Evolutionary conservation across 1,284 basidiomycete genomes (phyloP), one percentile per base, ranked within the genome.

Genomic region (Ustilago vetiveriae): DNA sequence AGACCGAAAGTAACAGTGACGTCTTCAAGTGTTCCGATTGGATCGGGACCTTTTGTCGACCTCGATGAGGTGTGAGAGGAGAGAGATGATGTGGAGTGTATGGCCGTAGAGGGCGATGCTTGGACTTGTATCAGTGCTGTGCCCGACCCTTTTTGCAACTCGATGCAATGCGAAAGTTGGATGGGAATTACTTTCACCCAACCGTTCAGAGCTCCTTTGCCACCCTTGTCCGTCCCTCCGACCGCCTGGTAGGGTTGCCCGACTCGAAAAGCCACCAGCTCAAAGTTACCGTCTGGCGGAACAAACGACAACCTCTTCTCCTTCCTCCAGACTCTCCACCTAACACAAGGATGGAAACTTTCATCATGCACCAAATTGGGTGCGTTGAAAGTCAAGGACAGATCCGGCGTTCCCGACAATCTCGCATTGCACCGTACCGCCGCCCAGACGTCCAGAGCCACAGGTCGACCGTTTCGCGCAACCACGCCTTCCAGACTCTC

Each of bases 281-380:
- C 70, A 40, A 74, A 74, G 6, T 42, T 24, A 1, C 78, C 78
- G 52, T 80, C 78, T 0, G 78, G 78, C 3, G 78, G 78, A 16
- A 79, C 57, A 23, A 79, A 75, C 37, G 50, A 57, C 2, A 79
- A 48, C 33, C 51, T 40, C 29, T 55, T 63, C 41, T 76, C 64
- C 49, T 66, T 52, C 13, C 42, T 32, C 90, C 92, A 96, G 49
- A 89, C 88, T 73, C 88, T 88, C 46, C 93, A 85, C 30, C 88
- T 86, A 46, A 97, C 88, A 81, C 93, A 97, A 27, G 92, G 89
- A 81, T 98, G 94, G 81, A 96, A 95, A 1, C 90, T 88, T 66
- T 89, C 90, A 69, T 95, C 91, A 3, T 85, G 84, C 65, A 97
- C 84, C 32, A 88, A 85, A 63, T 88, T 86, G 0, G 90, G 85